Conservation (phyloP, 345 rosid genomes). For the Populus tremula region DNA sequence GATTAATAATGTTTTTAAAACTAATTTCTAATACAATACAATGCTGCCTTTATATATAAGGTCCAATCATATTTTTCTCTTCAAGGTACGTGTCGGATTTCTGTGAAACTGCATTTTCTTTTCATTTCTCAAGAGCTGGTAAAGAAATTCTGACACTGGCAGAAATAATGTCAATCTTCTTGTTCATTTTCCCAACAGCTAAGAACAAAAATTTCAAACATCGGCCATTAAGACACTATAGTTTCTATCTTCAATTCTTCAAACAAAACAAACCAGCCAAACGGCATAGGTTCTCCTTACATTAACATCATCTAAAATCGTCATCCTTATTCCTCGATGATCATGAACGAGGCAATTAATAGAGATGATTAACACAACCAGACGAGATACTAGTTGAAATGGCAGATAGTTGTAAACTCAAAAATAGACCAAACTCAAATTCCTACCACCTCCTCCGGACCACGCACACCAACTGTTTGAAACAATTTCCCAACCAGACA, state of each 20-base stretch:
- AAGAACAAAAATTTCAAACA: background rate
- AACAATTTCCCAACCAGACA: conserved; percentile 21
- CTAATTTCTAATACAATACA: background rate
- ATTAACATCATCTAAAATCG: background rate
- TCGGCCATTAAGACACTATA: too few relatives aligned
- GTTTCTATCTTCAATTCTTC: background rate
- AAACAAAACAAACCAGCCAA: background rate
- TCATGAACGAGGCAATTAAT: background rate
- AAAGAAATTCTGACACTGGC: background rate
- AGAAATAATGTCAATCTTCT: background rate
- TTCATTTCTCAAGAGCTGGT: background rate
- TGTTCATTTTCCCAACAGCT: background rate
- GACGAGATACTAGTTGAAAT: background rate
- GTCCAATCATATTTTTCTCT: background rate
- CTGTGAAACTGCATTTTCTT: background rate
- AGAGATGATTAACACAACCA: background rate
- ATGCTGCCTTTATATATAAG: background rate
- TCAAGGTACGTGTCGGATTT: background rate
- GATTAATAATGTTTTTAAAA: too few relatives aligned
- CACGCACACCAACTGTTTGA: conserved; percentile 22
- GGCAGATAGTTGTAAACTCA: background rate
- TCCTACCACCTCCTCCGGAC: conserved; percentile 28
- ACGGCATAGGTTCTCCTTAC: background rate
- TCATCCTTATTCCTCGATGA: background rate
- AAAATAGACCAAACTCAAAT: background rate